Evolutionary conservation across 1,284 basidiomycete species (phyloP).

Genomic region (Earliella scabrosa): DNA sequence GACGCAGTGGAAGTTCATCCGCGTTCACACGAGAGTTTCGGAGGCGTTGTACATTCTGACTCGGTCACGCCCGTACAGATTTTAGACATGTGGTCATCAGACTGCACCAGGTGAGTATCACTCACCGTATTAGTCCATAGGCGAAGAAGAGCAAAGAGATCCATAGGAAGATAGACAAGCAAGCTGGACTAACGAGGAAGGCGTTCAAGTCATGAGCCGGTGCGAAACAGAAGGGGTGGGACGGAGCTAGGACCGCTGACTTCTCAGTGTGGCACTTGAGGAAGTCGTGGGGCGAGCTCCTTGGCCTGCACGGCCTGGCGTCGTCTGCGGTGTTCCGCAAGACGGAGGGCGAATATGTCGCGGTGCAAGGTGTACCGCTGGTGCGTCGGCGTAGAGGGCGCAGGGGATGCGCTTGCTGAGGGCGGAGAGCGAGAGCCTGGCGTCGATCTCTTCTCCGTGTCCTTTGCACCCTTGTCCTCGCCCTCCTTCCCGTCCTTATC

Average conservation of each 20-base stretch:
- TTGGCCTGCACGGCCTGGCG: constrained; percentile 41
- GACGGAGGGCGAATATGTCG: constrained; percentile 44
- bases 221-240: constrained; percentile 21
- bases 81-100: constrained; percentile 11
- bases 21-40: background rate
- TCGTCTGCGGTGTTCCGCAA: constrained; percentile 43
- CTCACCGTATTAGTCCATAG: constrained; percentile 13
- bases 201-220: background rate
- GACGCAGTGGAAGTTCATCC: background rate
- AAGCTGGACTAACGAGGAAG: background rate
- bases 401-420: constrained; percentile 20
- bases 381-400: constrained; percentile 34
- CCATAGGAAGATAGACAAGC: constrained; percentile 9
- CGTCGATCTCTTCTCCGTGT: constrained; percentile 19
- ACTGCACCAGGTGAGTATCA: constrained; percentile 12
- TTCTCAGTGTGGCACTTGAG: constrained; percentile 38
- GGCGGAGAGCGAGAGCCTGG: constrained; percentile 25
- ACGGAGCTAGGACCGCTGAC: no score
- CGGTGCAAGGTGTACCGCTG: constrained; percentile 45
- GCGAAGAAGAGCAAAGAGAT: constrained; percentile 2
- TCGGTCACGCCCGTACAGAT: background rate
- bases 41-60: background rate
- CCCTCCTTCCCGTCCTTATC: constrained; percentile 24
- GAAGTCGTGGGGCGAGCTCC: constrained; percentile 43
- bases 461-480: constrained; percentile 20